These are phyloP conservation scores for Isoetes taiwanensis DNA, from an alignment of 75 land plant species.

Conservation along the genomic window DNA sequence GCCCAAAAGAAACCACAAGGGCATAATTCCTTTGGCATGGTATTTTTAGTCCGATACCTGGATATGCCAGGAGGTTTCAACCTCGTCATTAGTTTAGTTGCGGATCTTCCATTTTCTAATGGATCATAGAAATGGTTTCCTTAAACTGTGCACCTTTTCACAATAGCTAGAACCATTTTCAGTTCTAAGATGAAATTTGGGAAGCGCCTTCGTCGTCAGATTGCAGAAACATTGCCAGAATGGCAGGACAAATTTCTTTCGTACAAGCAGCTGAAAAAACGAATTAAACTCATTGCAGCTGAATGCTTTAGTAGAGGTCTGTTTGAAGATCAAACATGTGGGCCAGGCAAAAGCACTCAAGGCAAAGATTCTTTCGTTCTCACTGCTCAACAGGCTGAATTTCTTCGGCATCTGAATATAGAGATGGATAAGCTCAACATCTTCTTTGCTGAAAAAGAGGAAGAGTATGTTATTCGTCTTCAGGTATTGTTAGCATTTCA, in stretches of 20 bases:
- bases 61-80: too few relatives aligned
- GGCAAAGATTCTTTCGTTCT: neutral
- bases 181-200: conserved; percentile 39
- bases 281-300: conserved; percentile 10
- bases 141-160: too few relatives aligned
- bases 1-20: too few relatives aligned
- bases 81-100: too few relatives aligned
- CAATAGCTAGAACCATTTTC: too few relatives aligned
- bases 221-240: conserved; percentile 22
- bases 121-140: too few relatives aligned
- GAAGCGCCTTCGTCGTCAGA: conserved; percentile 9
- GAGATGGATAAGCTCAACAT: conserved; percentile 67
- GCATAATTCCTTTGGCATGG: too few relatives aligned
- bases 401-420: conserved; percentile 33
- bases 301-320: neutral
- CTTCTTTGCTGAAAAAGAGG: conserved; percentile 62
- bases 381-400: conserved; percentile 30
- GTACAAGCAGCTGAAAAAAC: conserved; percentile 25
- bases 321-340: neutral
- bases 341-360: neutral
- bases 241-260: conserved; percentile 24
- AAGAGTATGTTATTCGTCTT: conserved; percentile 42
- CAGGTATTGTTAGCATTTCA: too few relatives aligned
- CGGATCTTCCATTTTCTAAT: too few relatives aligned
- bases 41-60: too few relatives aligned